Base-by-base conservation (phyloP, 768 basidiomycete genomes). In the Macrocybe gigantea region DNA sequence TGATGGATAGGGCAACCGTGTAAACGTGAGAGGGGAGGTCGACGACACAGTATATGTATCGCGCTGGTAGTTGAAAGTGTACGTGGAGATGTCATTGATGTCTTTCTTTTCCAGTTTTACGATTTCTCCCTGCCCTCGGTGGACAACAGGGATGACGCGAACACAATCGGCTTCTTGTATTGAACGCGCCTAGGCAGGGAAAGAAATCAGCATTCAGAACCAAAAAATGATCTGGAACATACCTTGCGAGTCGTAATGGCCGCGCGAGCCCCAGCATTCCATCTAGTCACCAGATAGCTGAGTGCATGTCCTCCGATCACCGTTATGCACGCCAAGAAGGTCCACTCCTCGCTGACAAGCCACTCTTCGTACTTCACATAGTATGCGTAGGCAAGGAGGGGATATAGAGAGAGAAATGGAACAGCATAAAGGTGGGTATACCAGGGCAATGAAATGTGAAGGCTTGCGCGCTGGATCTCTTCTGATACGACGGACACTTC, bases 301-400 rank as follows among this genome's bases (percentile, higher is more conserved):
- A 99, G 76, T 3, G 93, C 92, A 64, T 98, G 96, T 2, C 87
- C 82, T 5, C 80, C 85, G 14, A 88, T 88, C 6, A 99, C 78
- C 3, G 82, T 68, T 10, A 94, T 85, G 54, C 88, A 93, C 34
- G 88, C 89, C 14, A 98, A 78, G 62, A 98, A 99, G 0, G 96
- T 95, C 94, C 94, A 98, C 64, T 98, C 95, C 67, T 95, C 93
- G 49, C 88, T 90, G 59, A 84, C 78, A 47, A 97, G 71, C 88
- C 90, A 96, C 52, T 83, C 70, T 58, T 95, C 90, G 65, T 97
- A 96, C 64, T 79, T 85, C 66, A 93, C 65, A 58, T 85, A 90
- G 73, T 97, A 98, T 14, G 93, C 86, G 64, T 95, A 96, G 22
- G 87, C 88, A 31, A 90, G 77, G 31, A 93, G 62, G 0, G 90